Base-by-base conservation (phyloP, 352 stramenopile species). In the Plasmopara muralis region DNA sequence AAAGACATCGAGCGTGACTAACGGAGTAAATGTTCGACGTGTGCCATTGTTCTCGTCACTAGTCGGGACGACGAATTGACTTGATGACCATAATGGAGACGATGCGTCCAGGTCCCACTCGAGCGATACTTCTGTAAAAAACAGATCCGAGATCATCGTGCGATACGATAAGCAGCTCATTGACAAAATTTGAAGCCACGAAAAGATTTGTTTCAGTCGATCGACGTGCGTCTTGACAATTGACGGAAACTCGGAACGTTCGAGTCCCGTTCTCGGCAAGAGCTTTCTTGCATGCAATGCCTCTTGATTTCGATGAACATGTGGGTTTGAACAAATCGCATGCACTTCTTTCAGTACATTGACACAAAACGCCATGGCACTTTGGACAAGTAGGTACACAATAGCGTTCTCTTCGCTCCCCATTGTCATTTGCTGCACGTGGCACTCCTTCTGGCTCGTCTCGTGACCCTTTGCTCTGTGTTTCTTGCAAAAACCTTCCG, bases 401-500 rank as follows among this genome's bases (percentile, higher is more conserved):
- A 78, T 47, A 0, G 53, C 53, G 15, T 74, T 57, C 16, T 87
- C 74, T 3, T 81, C 51, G 9, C 46, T 31, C 5, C 66, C 54
- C 47, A 87, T 72, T 4, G 57, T 42, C 55, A 70, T 68, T 14
- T 47, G 57, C 16, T 20, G n/a, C 1, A 6, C 14, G 14, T 47
- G 14, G 8, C 48, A 39, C 14, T 53, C 14, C 12, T 13, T 50
- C 6, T 65, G 28, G 28, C 31, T 15, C 12, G 35, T 31, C 38
- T 43, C 28, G 2, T 28, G 13, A 14, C 47, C 38, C 41, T 51
- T 34, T 8, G 57, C 50, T 0, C 62, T 66, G 43, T 92, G 82
- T 48, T 74, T 77, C 53, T 83, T 87, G 58, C 82, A 93, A 57
- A 93, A 93, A 1, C 82, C 82, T 34, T 84, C 66, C 0, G 75